Percentiles rank a stretch among this genome's conserved stretches.
Conservation (phyloP, 225 moss, liverwort and hornwort species). For the Bryum argenteum region DNA sequence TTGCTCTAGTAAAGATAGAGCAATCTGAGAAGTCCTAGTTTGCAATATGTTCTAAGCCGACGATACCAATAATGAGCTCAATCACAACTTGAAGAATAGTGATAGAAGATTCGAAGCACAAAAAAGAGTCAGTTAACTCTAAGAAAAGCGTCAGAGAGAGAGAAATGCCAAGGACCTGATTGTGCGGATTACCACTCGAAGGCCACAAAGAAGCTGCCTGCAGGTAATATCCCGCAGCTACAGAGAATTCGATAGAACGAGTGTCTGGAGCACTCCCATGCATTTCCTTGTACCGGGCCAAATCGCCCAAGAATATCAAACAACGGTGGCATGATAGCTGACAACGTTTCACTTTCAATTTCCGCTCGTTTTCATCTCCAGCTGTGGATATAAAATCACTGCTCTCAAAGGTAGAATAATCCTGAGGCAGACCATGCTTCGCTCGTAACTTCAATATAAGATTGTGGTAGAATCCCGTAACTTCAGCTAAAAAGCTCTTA, state of each 20-base stretch:
- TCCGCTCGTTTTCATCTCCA: constrained; percentile 62
- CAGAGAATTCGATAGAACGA: constrained; percentile 88
- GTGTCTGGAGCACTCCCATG: constrained; percentile 78
- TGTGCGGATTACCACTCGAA: constrained; percentile 95
- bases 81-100: constrained; percentile 16
- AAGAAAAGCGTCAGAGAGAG: constrained; percentile 11
- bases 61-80: constrained; percentile 7
- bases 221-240: constrained; percentile 92
- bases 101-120: constrained; percentile 10
- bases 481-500: constrained; percentile 93
- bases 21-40: neutral
- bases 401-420: constrained; percentile 76
- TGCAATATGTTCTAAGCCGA: neutral
- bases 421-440: constrained; percentile 87
- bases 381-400: constrained; percentile 43
- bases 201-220: constrained; percentile 94
- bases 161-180: constrained; percentile 68
- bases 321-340: constrained; percentile 96
- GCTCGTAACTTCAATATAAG: constrained; percentile 88
- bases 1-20: constrained; percentile 2
- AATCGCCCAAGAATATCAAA: constrained; percentile 91
- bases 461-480: constrained; percentile 93
- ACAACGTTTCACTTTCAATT: constrained; percentile 70
- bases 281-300: constrained; percentile 96
- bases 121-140: neutral